Evolutionary conservation across 1,284 basidiomycete genomes (phyloP).

Genomic region (Apiotrichum akiyoshidainum): DNA sequence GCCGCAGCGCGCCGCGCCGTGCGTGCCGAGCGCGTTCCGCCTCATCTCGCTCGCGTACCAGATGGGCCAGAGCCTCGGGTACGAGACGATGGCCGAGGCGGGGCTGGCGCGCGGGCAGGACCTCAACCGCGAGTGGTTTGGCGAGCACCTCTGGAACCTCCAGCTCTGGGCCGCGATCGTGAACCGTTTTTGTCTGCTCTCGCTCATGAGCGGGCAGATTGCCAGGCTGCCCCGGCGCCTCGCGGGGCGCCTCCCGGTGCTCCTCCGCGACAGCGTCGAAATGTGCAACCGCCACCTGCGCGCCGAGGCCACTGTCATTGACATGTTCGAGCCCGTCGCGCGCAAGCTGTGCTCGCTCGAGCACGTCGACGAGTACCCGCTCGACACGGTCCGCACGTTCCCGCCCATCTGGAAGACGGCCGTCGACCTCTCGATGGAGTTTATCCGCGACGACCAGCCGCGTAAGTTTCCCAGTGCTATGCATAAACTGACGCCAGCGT

Average conservation of each 20-base stretch:
- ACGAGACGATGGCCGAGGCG: constrained; percentile 12
- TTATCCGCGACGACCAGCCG: background rate
- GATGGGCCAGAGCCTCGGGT: constrained; percentile 27
- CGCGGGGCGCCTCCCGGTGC: constrained; percentile 10
- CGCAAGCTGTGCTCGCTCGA: constrained; percentile 6
- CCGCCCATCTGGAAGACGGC: constrained; percentile 1
- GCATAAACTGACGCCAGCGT: constrained; percentile 1
- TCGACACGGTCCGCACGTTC: constrained; percentile 2
- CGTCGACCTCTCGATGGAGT: background rate
- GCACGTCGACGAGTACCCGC: constrained; percentile 2
- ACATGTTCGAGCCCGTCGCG: constrained; percentile 11
- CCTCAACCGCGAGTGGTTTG: constrained; percentile 13
- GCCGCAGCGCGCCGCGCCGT: constrained; percentile 1
- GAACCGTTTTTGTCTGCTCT: constrained; percentile 15
- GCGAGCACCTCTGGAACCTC: constrained; percentile 13
- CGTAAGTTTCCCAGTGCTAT: background rate
- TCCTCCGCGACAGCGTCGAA: constrained; percentile 12
- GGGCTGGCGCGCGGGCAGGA: constrained; percentile 5
- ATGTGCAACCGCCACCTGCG: constrained; percentile 14
- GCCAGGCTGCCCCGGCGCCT: constrained; percentile 4
- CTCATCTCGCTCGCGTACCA: constrained; percentile 30
- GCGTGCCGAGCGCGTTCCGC: constrained; percentile 18
- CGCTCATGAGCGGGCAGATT: constrained; percentile 10
- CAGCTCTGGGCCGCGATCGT: constrained; percentile 21
- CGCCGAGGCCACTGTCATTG: constrained; percentile 10